Base-by-base conservation (phyloP, 2,329 filamentous ascomycete species). In the Penicillium sp. region DNA sequence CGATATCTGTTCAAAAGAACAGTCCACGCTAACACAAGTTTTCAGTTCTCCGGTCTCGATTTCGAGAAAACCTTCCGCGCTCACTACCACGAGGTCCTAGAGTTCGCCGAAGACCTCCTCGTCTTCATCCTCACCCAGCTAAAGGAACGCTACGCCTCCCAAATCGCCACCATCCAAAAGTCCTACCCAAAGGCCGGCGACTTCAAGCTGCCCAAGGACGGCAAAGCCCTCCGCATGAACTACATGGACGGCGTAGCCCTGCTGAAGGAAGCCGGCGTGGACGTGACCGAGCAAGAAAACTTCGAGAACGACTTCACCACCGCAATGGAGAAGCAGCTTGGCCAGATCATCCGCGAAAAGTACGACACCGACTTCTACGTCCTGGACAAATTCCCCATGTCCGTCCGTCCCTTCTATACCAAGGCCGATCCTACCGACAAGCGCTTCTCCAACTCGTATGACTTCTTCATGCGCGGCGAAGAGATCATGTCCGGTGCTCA, bases 321-420 rank as follows among this genome's bases (percentile, higher is more conserved):
- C 8, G 69, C 74, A 7, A 75, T 76, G 70, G 75, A 77, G 63
- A 77, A 71, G 75, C 88, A 86, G n/a, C 84, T 97, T 8, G 93
- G 93, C 50, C 84, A 83, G 22, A 79, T 97, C 40, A 83, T 97
- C 58, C 86, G 88, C 49, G 80, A 88, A 62, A 96, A 95, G 75
- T 95, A 87, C 79, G 82, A 87, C 67, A 93, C 90, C 52, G 93
- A 99, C 75, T 97, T 97, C 76, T 97, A 95, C 75, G 86, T 95
- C 18, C 81, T 99, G 55, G 92, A 97, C 77, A 93, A 97, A 74
- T 99, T 95, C 79, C 93, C 93, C 37, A 84, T 93, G 70, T 77
- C 79, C 31, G 88, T 93, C 16, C 83, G 93, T 27, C 92, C 92
- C 4, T 95, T 95, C 73, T 97, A 96, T 73, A 90, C 92, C 54